Evolutionary conservation across 768 basidiomycete genomes (phyloP).

Genomic region (Hirschioporus abietinus): DNA sequence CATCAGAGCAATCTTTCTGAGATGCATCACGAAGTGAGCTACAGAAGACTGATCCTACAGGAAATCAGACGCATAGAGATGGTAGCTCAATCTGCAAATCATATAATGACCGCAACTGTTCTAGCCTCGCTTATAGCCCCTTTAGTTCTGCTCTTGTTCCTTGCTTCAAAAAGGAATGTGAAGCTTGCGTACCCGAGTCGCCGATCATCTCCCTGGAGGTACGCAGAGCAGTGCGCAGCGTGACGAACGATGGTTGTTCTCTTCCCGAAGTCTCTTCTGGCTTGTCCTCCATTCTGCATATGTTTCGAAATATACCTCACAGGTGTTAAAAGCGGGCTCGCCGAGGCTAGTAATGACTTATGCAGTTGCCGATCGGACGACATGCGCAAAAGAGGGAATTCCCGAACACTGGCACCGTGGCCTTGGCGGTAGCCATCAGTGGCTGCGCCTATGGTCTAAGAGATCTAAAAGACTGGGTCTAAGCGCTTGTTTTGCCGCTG

Average conservation of each 20-base stretch:
- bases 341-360: too few relatives aligned
- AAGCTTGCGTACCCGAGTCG: too few relatives aligned
- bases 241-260: background rate
- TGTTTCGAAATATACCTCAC: too few relatives aligned
- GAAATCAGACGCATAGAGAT: background rate
- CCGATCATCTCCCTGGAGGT: background rate
- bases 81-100: background rate
- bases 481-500: too few relatives aligned
- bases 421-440: background rate
- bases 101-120: background rate
- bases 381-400: background rate
- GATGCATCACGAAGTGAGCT: too few relatives aligned
- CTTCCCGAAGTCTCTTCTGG: too few relatives aligned
- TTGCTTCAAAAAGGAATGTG: too few relatives aligned
- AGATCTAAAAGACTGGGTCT: too few relatives aligned
- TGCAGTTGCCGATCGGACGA: background rate
- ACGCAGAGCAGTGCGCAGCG: background rate
- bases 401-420: background rate
- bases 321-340: too few relatives aligned
- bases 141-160: background rate
- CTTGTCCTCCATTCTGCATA: too few relatives aligned
- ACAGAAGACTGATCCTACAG: background rate
- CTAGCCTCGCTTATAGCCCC: background rate
- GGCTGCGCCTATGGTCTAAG: background rate
- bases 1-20: too few relatives aligned